Evolutionary conservation across 345 rosid species (phyloP).

Genomic region (Salix brachista): DNA sequence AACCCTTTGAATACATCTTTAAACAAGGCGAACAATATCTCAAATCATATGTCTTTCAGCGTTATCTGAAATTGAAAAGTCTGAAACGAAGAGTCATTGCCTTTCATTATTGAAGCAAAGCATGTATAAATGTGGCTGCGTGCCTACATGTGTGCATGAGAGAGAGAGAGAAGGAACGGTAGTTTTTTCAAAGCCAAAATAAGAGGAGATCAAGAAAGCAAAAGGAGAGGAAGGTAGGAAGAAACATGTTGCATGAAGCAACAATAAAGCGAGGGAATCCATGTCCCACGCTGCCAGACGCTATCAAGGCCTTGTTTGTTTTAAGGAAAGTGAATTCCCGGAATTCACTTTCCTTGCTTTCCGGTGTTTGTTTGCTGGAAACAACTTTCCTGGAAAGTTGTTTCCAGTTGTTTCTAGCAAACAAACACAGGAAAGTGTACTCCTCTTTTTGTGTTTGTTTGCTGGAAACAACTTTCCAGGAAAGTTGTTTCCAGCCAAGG

Average conservation of each 20-base stretch:
- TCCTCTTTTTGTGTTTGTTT: too few relatives aligned
- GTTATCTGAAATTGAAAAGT: not conserved
- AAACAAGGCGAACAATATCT: not conserved
- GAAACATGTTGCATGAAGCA: not conserved
- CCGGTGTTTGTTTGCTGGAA: too few relatives aligned
- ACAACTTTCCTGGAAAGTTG: too few relatives aligned
- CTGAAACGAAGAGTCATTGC: not conserved
- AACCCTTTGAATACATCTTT: not conserved
- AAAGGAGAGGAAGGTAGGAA: conserved; percentile 7
- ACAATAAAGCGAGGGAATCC: conserved; percentile 7
- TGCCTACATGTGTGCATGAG: not conserved
- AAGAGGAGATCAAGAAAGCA: not conserved
- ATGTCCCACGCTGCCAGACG: conserved; percentile 6
- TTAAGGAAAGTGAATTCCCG: too few relatives aligned
- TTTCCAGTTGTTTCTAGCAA: too few relatives aligned
- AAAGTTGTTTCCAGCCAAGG: too few relatives aligned
- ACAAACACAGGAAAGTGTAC: too few relatives aligned
- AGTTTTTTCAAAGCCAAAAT: conserved; percentile 10
- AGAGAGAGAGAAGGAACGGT: not conserved
- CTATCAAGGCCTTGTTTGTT: too few relatives aligned
- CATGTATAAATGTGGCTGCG: not conserved
- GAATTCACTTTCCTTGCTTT: too few relatives aligned
- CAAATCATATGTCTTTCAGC: not conserved
- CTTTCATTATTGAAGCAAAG: not conserved
- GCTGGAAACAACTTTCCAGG: too few relatives aligned